Evolutionary conservation across 306 rosid genomes (phyloP).

Genomic region (Prunus mongolica): DNA sequence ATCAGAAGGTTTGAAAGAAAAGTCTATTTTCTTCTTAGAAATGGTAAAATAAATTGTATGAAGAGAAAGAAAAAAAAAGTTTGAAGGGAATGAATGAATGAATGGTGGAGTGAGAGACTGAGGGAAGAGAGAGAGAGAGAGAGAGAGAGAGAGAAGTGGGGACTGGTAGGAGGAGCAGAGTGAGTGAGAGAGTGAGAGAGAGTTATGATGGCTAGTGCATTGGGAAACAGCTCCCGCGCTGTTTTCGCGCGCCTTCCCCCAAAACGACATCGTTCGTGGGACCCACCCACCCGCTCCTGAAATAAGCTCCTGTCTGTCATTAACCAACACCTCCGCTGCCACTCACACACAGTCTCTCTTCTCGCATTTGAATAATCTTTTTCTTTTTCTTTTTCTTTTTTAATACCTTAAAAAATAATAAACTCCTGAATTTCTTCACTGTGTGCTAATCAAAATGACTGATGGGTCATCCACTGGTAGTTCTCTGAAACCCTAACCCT

Average conservation of each 20-base stretch:
- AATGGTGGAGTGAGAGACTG: background rate
- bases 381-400: background rate
- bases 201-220: slow-evolving; percentile 13
- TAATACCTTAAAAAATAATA: background rate
- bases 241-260: slow-evolving; percentile 55
- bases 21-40: background rate
- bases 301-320: slow-evolving; percentile 12
- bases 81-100: background rate
- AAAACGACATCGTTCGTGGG: slow-evolving; percentile 21
- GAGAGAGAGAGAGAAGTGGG: background rate
- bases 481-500: too few relatives aligned
- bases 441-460: background rate
- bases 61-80: background rate
- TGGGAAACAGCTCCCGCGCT: slow-evolving; percentile 64
- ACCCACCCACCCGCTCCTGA: slow-evolving; percentile 12
- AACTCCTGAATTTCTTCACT: too few relatives aligned
- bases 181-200: background rate
- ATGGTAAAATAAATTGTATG: background rate
- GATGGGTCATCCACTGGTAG: background rate
- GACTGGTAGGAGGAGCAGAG: background rate
- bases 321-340: slow-evolving; percentile 1
- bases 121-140: background rate
- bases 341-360: background rate
- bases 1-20: slow-evolving; percentile 16
- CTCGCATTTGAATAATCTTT: too few relatives aligned